Conservation (phyloP, 2,329 filamentous ascomycete species). For the Aschersonia sp. region DNA sequence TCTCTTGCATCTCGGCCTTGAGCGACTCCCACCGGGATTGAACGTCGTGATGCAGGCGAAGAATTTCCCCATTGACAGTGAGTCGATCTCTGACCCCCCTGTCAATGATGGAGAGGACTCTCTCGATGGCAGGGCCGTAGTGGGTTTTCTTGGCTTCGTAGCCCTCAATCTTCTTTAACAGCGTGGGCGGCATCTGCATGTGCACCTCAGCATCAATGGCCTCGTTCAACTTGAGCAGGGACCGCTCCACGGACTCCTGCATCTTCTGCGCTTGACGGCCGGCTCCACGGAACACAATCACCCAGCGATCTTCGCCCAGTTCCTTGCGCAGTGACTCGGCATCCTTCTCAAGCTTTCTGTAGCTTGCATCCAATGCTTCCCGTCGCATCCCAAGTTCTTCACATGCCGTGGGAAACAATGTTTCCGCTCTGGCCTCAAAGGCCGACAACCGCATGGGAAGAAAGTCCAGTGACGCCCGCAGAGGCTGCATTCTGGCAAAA, state of each 20-base stretch:
- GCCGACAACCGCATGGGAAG: constrained; percentile 85
- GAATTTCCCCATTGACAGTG: constrained; percentile 90
- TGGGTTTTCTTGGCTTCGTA: constrained; percentile 93
- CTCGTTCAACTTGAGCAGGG: constrained; percentile 68
- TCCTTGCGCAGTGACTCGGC: constrained; percentile 82
- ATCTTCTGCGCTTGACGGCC: constrained; percentile 89
- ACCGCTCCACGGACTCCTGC: constrained; percentile 88
- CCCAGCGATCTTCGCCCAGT: constrained; percentile 89
- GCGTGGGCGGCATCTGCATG: constrained; percentile 51
- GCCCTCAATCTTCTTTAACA: constrained; percentile 76
- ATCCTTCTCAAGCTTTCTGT: constrained; percentile 78
- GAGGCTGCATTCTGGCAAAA: constrained; percentile 88
- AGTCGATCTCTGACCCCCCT: constrained; percentile 91
- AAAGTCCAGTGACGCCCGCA: constrained; percentile 88
- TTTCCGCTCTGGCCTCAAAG: constrained; percentile 66
- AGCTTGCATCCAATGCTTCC: constrained; percentile 64
- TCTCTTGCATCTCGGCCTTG: constrained; percentile 61
- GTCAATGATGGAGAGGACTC: constrained; percentile 84
- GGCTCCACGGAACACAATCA: constrained; percentile 87
- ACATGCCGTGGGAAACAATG: constrained; percentile 78
- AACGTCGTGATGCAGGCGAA: constrained; percentile 75
- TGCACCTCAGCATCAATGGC: constrained; percentile 63
- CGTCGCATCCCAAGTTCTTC: constrained; percentile 71
- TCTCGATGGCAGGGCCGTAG: constrained; percentile 84
- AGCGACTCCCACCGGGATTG: constrained; percentile 67